Evolutionary conservation across 2,329 filamentous ascomycete species (phyloP).

Genomic region (Exophiala dermatitidis): DNA sequence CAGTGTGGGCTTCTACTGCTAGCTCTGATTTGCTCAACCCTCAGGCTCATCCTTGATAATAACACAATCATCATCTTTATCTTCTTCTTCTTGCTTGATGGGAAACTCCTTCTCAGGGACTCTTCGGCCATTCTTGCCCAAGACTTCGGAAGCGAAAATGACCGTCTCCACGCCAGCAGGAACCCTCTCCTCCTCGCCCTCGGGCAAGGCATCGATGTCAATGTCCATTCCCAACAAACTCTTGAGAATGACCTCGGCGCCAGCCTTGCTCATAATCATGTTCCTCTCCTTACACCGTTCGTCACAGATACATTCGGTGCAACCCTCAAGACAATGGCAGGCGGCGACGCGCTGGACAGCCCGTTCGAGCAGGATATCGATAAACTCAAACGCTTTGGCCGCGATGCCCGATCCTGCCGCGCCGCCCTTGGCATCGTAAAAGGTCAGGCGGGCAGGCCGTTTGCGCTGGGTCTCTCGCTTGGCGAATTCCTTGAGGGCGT

Average conservation of each 20-base stretch:
- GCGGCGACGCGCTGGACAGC: slow-evolving; percentile 68
- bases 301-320: slow-evolving; percentile 81
- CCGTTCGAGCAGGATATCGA: slow-evolving; percentile 68
- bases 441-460: slow-evolving; percentile 78
- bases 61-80: slow-evolving; percentile 26
- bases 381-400: slow-evolving; percentile 87
- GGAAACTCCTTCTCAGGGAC: slow-evolving; percentile 28
- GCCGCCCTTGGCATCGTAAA: slow-evolving; percentile 92
- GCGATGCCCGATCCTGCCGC: slow-evolving; percentile 76
- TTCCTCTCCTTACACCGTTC: slow-evolving; percentile 80
- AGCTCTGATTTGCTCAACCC: too few species aligned
- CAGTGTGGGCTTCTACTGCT: too few species aligned
- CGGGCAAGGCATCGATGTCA: slow-evolving; percentile 75
- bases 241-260: slow-evolving; percentile 72
- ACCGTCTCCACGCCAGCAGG: slow-evolving; percentile 76
- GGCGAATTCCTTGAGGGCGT: slow-evolving; percentile 77
- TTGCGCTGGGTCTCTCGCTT: slow-evolving; percentile 55
- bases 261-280: slow-evolving; percentile 88
- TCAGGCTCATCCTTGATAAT: slow-evolving; percentile 27
- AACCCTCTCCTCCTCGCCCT: slow-evolving; percentile 64
- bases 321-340: slow-evolving; percentile 73
- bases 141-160: slow-evolving; percentile 62
- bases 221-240: slow-evolving; percentile 68
- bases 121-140: slow-evolving; percentile 28
- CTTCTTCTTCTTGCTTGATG: slow-evolving; percentile 25